phyloP scores from a whole-genome alignment of 2,329 filamentous ascomycete species.

The Cryphonectria naterciae region DNA sequence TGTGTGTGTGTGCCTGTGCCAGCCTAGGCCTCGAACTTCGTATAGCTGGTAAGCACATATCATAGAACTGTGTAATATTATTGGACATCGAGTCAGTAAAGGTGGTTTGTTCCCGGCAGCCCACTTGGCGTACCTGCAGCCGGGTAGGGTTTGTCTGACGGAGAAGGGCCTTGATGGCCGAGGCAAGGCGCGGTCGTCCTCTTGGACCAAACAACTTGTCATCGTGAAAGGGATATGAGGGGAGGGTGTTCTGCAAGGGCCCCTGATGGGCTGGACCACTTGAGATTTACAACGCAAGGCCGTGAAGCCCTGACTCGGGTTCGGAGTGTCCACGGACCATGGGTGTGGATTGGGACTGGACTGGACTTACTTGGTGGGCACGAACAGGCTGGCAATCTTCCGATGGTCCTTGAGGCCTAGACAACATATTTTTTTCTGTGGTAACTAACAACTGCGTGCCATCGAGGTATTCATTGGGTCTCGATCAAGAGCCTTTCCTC shows the following conservation, averaged over 20 bases:
- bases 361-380: background rate
- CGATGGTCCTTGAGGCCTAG: background rate
- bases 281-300: background rate
- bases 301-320: background rate
- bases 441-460: background rate
- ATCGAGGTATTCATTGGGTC: background rate
- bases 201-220: background rate
- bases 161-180: slow-evolving; percentile 2
- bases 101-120: slow-evolving; percentile 2
- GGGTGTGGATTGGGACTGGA: background rate
- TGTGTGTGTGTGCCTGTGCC: background rate
- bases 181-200: background rate
- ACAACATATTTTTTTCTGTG: background rate
- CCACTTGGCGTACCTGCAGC: slow-evolving; percentile 29
- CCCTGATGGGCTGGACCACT: slow-evolving; percentile 19
- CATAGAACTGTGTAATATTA: background rate
- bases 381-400: background rate
- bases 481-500: background rate
- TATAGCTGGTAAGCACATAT: background rate
- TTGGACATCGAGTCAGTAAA: background rate
- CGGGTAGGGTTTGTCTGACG: background rate
- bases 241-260: background rate
- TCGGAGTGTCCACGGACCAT: background rate
- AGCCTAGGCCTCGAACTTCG: background rate
- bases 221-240: background rate